Base-by-base conservation (phyloP, 768 basidiomycete species). In the Panaeolus papilionaceus region DNA sequence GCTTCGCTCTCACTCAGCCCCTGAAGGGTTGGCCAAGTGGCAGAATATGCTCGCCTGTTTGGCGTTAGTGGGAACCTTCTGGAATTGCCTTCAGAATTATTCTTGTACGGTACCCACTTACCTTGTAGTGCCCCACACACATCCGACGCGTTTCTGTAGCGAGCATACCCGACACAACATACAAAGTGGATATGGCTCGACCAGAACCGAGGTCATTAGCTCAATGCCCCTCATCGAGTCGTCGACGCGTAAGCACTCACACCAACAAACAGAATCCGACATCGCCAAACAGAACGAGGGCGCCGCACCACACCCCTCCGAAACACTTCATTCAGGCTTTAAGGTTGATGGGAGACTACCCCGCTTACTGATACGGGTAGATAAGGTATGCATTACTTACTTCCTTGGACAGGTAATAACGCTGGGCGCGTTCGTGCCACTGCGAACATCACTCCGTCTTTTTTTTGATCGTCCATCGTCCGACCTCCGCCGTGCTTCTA, bases 401-500 rank as follows among this genome's bases (percentile, higher is more conserved):
- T 16, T 14, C 2, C 42, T 44, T 44, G 54, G 54, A 33, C 18
- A 26, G 1, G 26, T 1, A 51, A 33, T 37, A 58, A 58, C 28
- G 14, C 54, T 58, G 54, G 26, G 54, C 54, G 54, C 54, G 54
- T 10, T 16, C 12, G 12, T 58, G 54, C 54, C 54, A 37, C 54
- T 33, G 33, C 14, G 26, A 58, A 16, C 28, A 37, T 58, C 54
- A 58, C 54, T 58, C 28, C 28, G 54, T 33, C 54, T 58, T 37
- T 37, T 58, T 58, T 58, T 18, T 37, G 37, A 37, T 58, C 47
- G 26, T 49, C 47, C 47, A 23, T 49, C 47, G 28, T 58, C 54
- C 54, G 54, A 28, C 33, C 11, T 58, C 54, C 54, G 54, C 54
- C 54, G 54, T 58, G 54, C 54, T 33, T 58, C 54, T 16, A 12